Evolutionary conservation across 805 yeast species (phyloP).

Genomic region (Vanderwaltozyma verrucispora): DNA sequence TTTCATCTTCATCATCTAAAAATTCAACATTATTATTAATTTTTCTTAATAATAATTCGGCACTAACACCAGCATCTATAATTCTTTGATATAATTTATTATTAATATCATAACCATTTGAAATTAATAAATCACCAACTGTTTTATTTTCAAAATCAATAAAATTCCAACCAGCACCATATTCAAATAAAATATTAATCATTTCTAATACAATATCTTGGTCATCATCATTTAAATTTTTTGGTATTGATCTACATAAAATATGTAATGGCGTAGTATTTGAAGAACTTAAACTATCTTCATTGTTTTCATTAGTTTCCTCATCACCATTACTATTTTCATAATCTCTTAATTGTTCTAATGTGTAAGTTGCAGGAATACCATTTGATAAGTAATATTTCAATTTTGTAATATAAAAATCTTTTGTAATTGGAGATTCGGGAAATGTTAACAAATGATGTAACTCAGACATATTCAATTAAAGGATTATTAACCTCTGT

Average conservation of each 20-base stretch:
- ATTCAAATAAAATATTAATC: slow-evolving; percentile 60
- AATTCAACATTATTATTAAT: slow-evolving; percentile 55
- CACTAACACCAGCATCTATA: slow-evolving; percentile 83
- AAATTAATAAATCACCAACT: slow-evolving; percentile 71
- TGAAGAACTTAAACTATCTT: slow-evolving; percentile 29
- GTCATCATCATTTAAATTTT: slow-evolving; percentile 30
- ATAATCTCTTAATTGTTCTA: slow-evolving; percentile 61
- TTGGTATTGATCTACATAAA: slow-evolving; percentile 43
- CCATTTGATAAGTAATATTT: slow-evolving; percentile 45
- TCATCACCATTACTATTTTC: slow-evolving; percentile 28
- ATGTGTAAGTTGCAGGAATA: slow-evolving; percentile 73
- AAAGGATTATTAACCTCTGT: not conserved
- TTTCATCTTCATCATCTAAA: slow-evolving; percentile 33
- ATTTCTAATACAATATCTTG: slow-evolving; percentile 38
- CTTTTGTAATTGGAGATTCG: slow-evolving; percentile 41
- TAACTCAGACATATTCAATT: slow-evolving; percentile 48
- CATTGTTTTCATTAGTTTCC: slow-evolving; percentile 23
- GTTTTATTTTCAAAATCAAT: slow-evolving; percentile 63
- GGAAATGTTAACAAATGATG: slow-evolving; percentile 51
- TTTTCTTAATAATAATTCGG: slow-evolving; percentile 71
- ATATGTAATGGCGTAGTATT: slow-evolving; percentile 78
- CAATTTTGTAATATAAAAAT: slow-evolving; percentile 35
- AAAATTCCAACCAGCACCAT: slow-evolving; percentile 90
- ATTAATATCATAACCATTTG: slow-evolving; percentile 34
- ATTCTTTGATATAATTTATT: slow-evolving; percentile 37